Conservation (phyloP, 169 alveolate species). For the Babesia ovata region DNA sequence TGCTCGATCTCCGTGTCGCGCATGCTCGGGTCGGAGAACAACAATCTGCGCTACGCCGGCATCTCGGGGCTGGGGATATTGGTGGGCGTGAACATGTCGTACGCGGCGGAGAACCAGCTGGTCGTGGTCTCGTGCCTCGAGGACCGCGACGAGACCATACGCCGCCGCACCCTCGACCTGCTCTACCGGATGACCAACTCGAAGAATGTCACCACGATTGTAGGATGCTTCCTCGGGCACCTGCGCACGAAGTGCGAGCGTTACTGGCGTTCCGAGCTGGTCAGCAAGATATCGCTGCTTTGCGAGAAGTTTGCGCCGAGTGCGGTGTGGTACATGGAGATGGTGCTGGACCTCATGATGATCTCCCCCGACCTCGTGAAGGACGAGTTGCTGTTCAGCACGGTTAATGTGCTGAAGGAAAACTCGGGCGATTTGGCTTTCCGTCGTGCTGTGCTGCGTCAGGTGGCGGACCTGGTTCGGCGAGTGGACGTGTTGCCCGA, state of each 20-base stretch:
- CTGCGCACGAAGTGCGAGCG: conserved; percentile 49
- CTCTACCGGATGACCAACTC: conserved; percentile 92
- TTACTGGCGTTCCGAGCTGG: conserved; percentile 18
- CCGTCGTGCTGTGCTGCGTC: conserved; percentile 1
- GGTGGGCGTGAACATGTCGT: conserved; percentile 87
- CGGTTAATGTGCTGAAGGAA: conserved; percentile 36
- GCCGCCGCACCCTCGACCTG: conserved; percentile 89
- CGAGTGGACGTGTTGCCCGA: conserved; percentile 35
- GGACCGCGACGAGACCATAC: conserved; percentile 91
- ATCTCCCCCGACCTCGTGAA: conserved; percentile 31
- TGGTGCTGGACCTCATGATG: conserved; percentile 44
- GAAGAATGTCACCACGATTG: conserved; percentile 89
- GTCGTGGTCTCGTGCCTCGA: conserved; percentile 92
- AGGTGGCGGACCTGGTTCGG: conserved; percentile 8
- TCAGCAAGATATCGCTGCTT: conserved; percentile 33
- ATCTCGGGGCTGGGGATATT: conserved; percentile 87
- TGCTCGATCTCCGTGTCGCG: conserved; percentile 84
- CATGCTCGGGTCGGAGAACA: conserved; percentile 86
- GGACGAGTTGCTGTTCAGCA: conserved; percentile 24
- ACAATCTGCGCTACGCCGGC: conserved; percentile 91
- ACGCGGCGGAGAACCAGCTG: conserved; percentile 88
- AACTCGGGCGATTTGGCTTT: conserved; percentile 21
- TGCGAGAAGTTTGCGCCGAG: conserved; percentile 58
- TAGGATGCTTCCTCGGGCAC: conserved; percentile 85
- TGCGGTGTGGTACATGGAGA: conserved; percentile 60